Evolutionary conservation across 768 basidiomycete genomes (phyloP), one percentile per base, ranked within the genome.

Genomic region (Strobilomyces echinocephalus): DNA sequence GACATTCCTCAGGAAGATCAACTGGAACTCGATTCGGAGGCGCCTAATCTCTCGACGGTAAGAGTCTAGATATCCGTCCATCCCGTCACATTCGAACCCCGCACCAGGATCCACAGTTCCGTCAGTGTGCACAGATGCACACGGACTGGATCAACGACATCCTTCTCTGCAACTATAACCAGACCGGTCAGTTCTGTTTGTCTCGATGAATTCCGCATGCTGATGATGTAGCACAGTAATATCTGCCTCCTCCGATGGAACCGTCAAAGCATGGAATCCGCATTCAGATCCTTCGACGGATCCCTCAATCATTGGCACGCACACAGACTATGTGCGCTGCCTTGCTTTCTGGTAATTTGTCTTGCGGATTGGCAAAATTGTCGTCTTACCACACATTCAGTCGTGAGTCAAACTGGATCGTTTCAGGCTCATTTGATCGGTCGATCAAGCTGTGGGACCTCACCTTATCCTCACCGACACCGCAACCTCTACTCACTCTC

Each of bases 91-190:
- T 33, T 40, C 40, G 28, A 54, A 43, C 55, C 31, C 45, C 55
- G 56, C 58, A 39, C 54, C 58, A 84, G 80, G 69, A 71, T 24
- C 78, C 83, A 26, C 75, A 78, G 20, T 97, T 97, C 66, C 80
- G 95, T 30, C 95, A 97, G 68, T 87, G 85, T 53, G 84, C 86
- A 9, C 94, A 97, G 66, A 80, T 83, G 6, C 94, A 97, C 67
- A 85, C 85, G 1, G 95, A 97, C 71, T 99, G 95, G 95, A 83
- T 98, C 34, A 99, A 97, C 65, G 95, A 98, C 62, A 82, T 98
- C 44, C 65, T 93, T 3, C 78, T 99, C 16, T 94, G 91, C 72
- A 95, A 97, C 65, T 78, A 84, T 56, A 93, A 97, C 60, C 94
- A 95, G 67, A 97, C 88, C 4, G 74, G 90, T 87, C 46, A 41